phyloP scores from a whole-genome alignment of 495 filamentous ascomycete genomes.

The Penicillium odoratum region DNA sequence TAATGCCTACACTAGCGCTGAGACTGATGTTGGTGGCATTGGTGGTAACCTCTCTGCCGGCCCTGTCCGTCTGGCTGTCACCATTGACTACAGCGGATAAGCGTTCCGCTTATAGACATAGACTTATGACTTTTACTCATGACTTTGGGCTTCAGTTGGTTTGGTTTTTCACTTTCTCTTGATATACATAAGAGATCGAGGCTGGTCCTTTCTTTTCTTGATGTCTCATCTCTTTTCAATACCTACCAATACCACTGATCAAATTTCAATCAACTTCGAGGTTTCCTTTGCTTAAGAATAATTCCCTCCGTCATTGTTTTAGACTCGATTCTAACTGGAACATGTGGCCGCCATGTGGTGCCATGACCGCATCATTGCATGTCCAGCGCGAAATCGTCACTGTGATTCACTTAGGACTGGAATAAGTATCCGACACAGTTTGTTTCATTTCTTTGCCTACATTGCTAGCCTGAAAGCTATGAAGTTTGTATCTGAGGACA shows the following conservation, averaged over 20 bases:
- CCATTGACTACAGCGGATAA: conserved; percentile 35
- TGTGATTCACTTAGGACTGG: too few species aligned
- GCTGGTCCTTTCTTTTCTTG: conserved; percentile 8
- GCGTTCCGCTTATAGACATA: background rate
- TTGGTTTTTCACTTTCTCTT: conserved; percentile 5
- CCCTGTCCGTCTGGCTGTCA: conserved; percentile 30
- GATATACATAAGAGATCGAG: conserved; percentile 8
- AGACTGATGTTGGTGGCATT: conserved; percentile 40
- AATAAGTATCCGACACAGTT: too few species aligned
- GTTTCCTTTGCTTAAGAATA: too few species aligned
- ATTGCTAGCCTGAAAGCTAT: too few species aligned
- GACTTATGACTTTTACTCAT: conserved; percentile 8
- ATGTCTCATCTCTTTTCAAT: conserved; percentile 4
- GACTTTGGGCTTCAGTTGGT: conserved; percentile 2
- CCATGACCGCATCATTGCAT: background rate
- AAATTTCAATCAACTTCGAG: background rate
- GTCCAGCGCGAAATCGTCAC: too few species aligned
- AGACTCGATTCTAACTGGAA: background rate
- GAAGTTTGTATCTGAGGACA: too few species aligned
- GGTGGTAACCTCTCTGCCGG: conserved; percentile 38
- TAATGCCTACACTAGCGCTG: conserved; percentile 39
- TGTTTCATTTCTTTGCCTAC: too few species aligned
- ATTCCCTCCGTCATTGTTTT: background rate
- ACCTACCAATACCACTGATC: background rate
- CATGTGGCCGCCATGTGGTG: background rate